Conservation (phyloP, 768 basidiomycete genomes). For the Coprinellus aureogranulatus region DNA sequence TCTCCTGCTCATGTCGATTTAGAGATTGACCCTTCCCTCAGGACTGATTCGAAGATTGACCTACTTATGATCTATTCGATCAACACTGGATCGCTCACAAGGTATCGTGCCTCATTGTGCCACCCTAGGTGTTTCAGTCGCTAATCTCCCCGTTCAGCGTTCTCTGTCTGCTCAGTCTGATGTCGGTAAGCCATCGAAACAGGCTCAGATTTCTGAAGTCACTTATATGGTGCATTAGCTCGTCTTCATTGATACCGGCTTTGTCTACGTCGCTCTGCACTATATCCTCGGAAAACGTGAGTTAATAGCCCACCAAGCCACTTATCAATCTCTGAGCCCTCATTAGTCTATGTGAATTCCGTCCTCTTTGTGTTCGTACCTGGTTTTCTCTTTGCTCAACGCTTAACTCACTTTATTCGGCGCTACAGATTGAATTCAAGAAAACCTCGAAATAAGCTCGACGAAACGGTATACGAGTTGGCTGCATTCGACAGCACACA, state of each 20-base stretch:
- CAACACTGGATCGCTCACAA: slow-evolving; percentile 9
- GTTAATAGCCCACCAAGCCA: not conserved
- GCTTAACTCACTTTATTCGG: too few relatives aligned
- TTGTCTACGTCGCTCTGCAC: slow-evolving; percentile 7
- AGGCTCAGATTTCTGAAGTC: not conserved
- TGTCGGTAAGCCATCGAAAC: slow-evolving; percentile 6
- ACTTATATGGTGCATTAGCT: not conserved
- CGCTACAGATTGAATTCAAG: slow-evolving; percentile 9
- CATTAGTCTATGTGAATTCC: slow-evolving; percentile 9
- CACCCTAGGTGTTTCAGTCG: too few relatives aligned
- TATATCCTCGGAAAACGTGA: slow-evolving; percentile 8
- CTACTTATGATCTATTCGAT: slow-evolving; percentile 10
- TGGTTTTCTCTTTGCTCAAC: too few relatives aligned
- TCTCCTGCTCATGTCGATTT: not conserved
- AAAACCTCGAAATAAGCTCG: slow-evolving; percentile 6
- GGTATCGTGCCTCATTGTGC: not conserved
- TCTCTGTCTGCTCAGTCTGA: slow-evolving; percentile 2
- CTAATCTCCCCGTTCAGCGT: too few relatives aligned
- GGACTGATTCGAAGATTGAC: slow-evolving; percentile 12
- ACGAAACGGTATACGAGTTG: slow-evolving; percentile 5
- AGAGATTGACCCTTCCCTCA: too few relatives aligned
- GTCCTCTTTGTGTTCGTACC: slow-evolving; percentile 8
- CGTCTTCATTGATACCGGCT: slow-evolving; percentile 1
- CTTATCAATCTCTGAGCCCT: not conserved
- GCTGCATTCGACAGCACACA: slow-evolving; percentile 1